Conservation (phyloP, 2,329 filamentous ascomycete genomes). For the Fusarium agapanthi region DNA sequence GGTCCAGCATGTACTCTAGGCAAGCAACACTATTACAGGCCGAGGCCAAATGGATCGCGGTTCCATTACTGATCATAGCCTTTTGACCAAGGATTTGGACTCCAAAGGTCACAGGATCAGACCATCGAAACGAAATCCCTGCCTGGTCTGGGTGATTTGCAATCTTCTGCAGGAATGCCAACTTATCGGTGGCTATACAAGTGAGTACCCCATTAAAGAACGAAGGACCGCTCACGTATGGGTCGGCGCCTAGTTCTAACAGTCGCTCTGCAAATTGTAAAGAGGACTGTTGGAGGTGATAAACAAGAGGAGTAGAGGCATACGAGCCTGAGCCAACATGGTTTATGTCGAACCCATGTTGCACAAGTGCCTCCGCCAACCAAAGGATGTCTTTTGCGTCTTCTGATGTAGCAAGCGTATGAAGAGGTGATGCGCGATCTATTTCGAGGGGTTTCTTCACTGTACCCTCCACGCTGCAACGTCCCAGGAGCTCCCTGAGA, state of each 20-base stretch:
- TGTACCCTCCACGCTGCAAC: neutral
- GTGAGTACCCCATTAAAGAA: neutral
- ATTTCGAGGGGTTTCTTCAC: accelerated
- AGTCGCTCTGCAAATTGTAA: neutral
- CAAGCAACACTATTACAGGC: neutral
- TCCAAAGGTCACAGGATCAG: neutral
- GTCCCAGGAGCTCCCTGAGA: neutral
- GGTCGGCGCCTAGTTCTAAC: neutral
- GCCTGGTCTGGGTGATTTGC: no score
- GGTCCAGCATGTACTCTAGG: neutral
- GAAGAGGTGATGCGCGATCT: neutral
- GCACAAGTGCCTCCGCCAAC: neutral
- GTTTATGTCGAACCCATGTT: neutral
- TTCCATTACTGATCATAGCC: neutral
- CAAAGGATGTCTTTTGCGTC: neutral
- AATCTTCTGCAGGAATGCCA: neutral
- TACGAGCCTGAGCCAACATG: accelerated
- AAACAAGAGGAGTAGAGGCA: neutral
- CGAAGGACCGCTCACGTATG: neutral
- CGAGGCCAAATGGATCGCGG: neutral
- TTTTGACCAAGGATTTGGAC: neutral
- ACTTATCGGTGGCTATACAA: neutral
- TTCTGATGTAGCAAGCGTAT: neutral
- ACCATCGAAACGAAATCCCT: neutral
- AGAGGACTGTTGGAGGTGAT: neutral